Evolutionary conservation across 2,329 filamentous ascomycete species (phyloP).

Genomic region (Talaromyces islandicus): DNA sequence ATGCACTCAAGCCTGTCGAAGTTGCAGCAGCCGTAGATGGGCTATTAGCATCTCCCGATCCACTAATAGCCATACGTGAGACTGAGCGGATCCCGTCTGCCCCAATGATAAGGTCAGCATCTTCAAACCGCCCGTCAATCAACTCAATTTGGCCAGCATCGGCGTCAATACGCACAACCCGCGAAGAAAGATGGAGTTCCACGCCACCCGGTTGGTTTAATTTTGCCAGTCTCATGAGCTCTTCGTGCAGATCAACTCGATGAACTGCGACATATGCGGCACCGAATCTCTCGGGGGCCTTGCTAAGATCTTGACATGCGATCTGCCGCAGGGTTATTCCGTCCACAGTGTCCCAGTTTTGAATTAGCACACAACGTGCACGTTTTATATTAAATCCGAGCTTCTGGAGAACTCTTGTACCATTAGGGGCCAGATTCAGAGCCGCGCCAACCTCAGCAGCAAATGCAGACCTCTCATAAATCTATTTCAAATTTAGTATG

Average conservation of each 20-base stretch:
- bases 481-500: slow-evolving; percentile 8
- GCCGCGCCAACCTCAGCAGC: slow-evolving; percentile 23
- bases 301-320: slow-evolving; percentile 1
- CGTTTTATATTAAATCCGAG: slow-evolving; percentile 22
- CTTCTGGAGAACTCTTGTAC: slow-evolving; percentile 16
- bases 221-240: slow-evolving; percentile 17
- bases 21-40: background rate
- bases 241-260: slow-evolving; percentile 22
- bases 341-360: slow-evolving; percentile 16
- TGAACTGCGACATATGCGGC: slow-evolving; percentile 18
- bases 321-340: slow-evolving; percentile 15
- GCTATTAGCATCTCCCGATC: background rate
- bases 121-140: slow-evolving; percentile 14
- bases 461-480: slow-evolving; percentile 25
- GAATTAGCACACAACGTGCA: slow-evolving; percentile 17
- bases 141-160: slow-evolving; percentile 16
- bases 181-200: slow-evolving; percentile 16
- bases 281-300: slow-evolving; percentile 16
- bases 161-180: slow-evolving; percentile 18
- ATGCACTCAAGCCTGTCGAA: slow-evolving; percentile 18
- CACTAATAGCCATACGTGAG: slow-evolving; percentile 8
- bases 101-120: slow-evolving; percentile 25
- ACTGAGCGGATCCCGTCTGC: slow-evolving; percentile 26
- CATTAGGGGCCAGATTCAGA: slow-evolving; percentile 25
- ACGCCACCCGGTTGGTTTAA: slow-evolving; percentile 1